Evolutionary conservation across 371 early-diverging fungal genomes (phyloP), one percentile per base, ranked within the genome.

Genomic region (Mortierella polycephala): DNA sequence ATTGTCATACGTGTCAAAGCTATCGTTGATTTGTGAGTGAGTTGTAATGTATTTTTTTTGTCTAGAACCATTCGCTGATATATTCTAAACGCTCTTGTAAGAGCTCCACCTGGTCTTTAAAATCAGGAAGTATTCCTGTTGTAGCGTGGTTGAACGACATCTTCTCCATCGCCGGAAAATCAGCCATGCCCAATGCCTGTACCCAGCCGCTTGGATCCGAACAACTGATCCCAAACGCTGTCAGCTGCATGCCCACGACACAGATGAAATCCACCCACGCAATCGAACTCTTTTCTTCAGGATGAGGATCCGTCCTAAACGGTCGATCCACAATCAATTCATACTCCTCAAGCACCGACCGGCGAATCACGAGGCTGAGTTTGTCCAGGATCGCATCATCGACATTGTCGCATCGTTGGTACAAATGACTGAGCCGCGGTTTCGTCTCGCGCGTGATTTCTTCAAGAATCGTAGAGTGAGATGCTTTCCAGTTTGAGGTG

Each of bases 151-250:
- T 40, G 53, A 61, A 61, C 40, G 62, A 61, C 9, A 61, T 47
- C 3, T 41, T 30, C 18, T 61, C 62, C 62, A 61, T 61, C 51
- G 62, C 62, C 12, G 62, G 62, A 20, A 61, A 61, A 11, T 61
- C n/a, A 0, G 50, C 51, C 12, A 6, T 39, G 2, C 62, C 42
- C 39, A 64, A 45, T n/a, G 64, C 64, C 7, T 46, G 56, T 20
- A 57, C 39, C 64, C 64, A 64, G 6, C 56, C 64, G 11, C 49
- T 64, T 1, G 64, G 64, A 7, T 64, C 57, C n/a, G 54, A 23
- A n/a, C 64, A 64, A n/a, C 30, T 20, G 8, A 64, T 10, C 23
- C 45, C 50, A 10, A 64, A 16, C 57, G 55, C 30, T 2, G 64
- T 57, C 41, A 64, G 37, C 40, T 55, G 55, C 20, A 49, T 57